Evolutionary conservation across 805 yeast genomes (phyloP), one percentile per base, ranked within the genome.

Genomic region (Yarrowia yakushimensis): DNA sequence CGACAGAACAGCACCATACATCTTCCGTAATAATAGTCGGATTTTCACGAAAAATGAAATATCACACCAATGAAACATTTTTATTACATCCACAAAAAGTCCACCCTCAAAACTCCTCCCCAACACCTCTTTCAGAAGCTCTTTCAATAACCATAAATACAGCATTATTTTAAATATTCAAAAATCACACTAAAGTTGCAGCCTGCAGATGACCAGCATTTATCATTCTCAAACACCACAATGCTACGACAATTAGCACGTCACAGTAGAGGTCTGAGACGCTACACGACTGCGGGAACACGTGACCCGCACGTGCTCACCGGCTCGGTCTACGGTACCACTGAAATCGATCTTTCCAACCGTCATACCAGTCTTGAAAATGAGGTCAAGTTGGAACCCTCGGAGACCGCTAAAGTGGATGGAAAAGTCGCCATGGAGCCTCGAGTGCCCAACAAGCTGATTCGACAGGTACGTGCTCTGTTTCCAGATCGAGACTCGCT

Each of bases 401-500:
- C 61, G 4, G 48, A 41, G 15, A 55, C 46, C 3, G 46, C 61
- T n/a, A 37, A 30, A 39, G 48, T 55, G 8, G 48, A 55, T 12
- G 31, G 48, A 28, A 55, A 55, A 41, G 48, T 55, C 13, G 3
- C 61, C 15, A 20, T 55, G 48, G 48, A 55, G 46, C 48, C 61
- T 11, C 48, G 48, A 11, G 20, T 55, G 11, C 27, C 61, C 37
- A 39, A 37, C 23, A 41, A 39, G 17, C 30, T 55, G 30, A 39
- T 55, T 12, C 13, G 23, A 6, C 61, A 39, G 37, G 61, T 55
- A 10, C 46, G 48, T 1, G 17, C n/a, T 1, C 48, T 55, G 22
- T 72, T 71, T 63, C 66, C 69, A 46, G 66, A 73, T 64, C 23
- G 63, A 31, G 48, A 64, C 42, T 68, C 70, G 10, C 68, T 72